Evolutionary conservation across 2,329 filamentous ascomycete genomes (phyloP), one percentile per base, ranked within the genome.

Genomic region (Lachnellula cervina): DNA sequence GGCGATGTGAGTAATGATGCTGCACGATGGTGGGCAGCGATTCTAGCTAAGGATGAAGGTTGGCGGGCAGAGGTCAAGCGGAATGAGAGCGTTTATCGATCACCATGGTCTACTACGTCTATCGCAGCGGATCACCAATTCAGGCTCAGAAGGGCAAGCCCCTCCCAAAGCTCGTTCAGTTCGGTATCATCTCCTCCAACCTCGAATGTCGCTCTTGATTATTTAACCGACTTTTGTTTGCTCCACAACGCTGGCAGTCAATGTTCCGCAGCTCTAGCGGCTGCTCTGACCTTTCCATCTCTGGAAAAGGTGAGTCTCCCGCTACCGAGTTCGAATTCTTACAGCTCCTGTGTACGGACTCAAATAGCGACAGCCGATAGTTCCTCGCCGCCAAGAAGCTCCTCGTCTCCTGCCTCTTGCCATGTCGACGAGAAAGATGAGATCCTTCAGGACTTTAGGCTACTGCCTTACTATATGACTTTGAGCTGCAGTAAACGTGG

Each of bases 11-110:
- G 37, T 35, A 37, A 54, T 14, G 43, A 54, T 52, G 51, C 50
- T 35, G 54, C 57, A 23, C 54, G 47, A 49, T 57, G 54, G 54
- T 59, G 54, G 54, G 51, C 57, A 37, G 57, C 54, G 23, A 57
- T 59, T 57, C 50, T 59, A 51, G 57, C 57, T 38, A 50, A 44
- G 13, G 47, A 43, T 47, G 50, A 57, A 34, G 54, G 54, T 46
- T 57, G 50, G 51, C 40, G 54, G 32, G 54, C 51, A 59, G 54
- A 59, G 34, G 55, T 59, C 34, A 47, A 51, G 43, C 45, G 57
- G 17, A 54, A 59, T 52, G 54, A 45, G 1, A 54, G 14, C 17
- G 57, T 56, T 32, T 59, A 59, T 51, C 51, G 47, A 14, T 57
- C 57, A 13, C 57, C 54, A 54, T 59, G 54, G 51, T 59, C 54